Conservation (phyloP, 2,329 filamentous ascomycete genomes). For the Aureobasidium sp. region DNA sequence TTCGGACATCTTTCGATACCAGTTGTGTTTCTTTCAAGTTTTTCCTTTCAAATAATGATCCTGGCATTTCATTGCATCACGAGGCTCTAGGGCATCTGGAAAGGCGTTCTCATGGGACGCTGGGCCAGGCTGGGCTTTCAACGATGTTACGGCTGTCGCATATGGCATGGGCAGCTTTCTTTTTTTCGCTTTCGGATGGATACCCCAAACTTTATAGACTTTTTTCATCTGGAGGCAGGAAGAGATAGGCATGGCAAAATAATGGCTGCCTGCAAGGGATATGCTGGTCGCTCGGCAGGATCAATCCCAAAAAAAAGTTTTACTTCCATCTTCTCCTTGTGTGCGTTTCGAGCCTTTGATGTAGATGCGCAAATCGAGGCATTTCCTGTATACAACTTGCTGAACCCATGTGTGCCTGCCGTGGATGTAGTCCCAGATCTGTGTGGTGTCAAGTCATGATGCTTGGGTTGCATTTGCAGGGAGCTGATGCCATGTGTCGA, state of each 20-base stretch:
- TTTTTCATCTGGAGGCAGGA: conserved; percentile 17
- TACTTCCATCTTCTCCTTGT: not conserved
- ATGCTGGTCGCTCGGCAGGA: conserved; percentile 16
- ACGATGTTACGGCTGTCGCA: conserved; percentile 16
- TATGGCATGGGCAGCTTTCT: conserved; percentile 13
- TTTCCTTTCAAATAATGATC: conserved; percentile 15
- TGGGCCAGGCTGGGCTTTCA: conserved; percentile 10
- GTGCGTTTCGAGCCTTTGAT: not conserved
- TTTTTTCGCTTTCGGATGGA: conserved; percentile 17
- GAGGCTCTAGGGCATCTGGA: conserved; percentile 13
- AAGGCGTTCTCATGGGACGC: conserved; percentile 15
- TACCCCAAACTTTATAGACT: conserved; percentile 16
- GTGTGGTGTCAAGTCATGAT: not conserved
- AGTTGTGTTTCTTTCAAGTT: conserved; percentile 11
- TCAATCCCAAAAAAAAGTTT: conserved; percentile 17
- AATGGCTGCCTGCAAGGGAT: conserved; percentile 15
- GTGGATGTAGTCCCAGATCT: not conserved
- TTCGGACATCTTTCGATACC: conserved; percentile 16
- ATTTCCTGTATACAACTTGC: not conserved
- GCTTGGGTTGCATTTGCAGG: not conserved
- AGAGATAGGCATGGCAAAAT: conserved; percentile 13
- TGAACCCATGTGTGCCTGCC: not conserved
- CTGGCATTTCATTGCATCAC: conserved; percentile 16
- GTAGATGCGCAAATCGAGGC: not conserved
- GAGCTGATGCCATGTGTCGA: not conserved